These are phyloP conservation scores for Teunomyces lycoperdinae DNA, from an alignment of 805 yeast species.

Conservation along the genomic window DNA sequence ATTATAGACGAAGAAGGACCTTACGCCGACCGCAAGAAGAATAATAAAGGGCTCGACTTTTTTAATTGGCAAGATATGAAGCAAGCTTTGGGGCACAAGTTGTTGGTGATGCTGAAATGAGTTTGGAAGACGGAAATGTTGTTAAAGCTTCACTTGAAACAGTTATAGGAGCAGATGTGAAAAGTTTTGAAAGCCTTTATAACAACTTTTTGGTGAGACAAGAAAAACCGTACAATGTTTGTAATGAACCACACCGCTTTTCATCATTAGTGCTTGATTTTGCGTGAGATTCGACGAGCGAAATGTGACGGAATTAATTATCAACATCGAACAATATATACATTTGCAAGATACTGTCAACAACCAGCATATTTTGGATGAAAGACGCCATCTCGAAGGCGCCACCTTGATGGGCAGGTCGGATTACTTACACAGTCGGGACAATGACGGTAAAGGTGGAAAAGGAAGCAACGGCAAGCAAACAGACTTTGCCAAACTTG, in stretches of 20 bases:
- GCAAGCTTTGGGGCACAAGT: slow-evolving; percentile 34
- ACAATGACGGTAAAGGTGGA: slow-evolving; percentile 41
- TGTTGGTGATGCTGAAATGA: slow-evolving; percentile 33
- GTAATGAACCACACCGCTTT: background rate
- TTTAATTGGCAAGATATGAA: slow-evolving; percentile 26
- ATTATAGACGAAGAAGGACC: background rate
- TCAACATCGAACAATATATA: slow-evolving; percentile 22
- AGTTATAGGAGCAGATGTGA: background rate
- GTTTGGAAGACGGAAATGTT: slow-evolving; percentile 36
- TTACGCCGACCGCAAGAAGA: too few relatives aligned
- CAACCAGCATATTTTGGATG: slow-evolving; percentile 15
- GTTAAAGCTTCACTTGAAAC: slow-evolving; percentile 19
- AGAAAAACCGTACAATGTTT: background rate
- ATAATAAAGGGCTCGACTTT: slow-evolving; percentile 16
- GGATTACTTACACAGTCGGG: too few relatives aligned
- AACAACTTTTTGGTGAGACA: background rate
- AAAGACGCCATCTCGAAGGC: too few relatives aligned
- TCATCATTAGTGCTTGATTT: background rate
- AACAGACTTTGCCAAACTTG: slow-evolving; percentile 27
- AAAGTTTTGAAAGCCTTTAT: background rate
- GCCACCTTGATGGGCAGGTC: slow-evolving; percentile 25
- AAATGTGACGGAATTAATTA: slow-evolving; percentile 8
- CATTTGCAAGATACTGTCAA: slow-evolving; percentile 16
- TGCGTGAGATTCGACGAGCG: background rate
- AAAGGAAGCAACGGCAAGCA: slow-evolving; percentile 21